A percentile compares a stretch with the other conserved stretches of the same genome.
These are phyloP conservation scores for Cyclotella choctawhatcheeana DNA, from an alignment of 108 stramenopile species.

Conservation along the genomic window DNA sequence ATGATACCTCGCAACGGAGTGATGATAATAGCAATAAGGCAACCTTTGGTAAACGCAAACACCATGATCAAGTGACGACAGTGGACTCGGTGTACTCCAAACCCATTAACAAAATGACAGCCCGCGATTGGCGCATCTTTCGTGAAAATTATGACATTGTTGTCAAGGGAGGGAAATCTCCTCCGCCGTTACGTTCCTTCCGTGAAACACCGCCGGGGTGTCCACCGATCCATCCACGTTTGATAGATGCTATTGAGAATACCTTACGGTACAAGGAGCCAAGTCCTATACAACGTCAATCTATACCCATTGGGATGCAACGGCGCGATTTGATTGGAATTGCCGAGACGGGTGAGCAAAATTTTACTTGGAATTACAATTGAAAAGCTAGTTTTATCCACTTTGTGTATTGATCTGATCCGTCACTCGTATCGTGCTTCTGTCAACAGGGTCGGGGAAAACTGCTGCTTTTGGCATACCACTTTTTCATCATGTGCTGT, in stretches of 20 bases:
- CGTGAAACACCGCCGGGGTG: conserved; percentile 63
- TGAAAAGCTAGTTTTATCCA: too few relatives aligned
- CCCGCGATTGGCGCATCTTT: conserved; percentile 98
- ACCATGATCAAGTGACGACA: conserved; percentile 22
- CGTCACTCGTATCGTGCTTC: too few relatives aligned
- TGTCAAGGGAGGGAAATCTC: conserved; percentile 91
- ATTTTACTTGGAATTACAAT: too few relatives aligned
- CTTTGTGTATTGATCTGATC: too few relatives aligned
- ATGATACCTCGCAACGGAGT: neutral
- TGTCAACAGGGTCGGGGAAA: conserved; percentile 95
- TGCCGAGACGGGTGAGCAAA: conserved; percentile 98
- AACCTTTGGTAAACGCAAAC: conserved; percentile 17
- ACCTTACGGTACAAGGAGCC: conserved; percentile 85
- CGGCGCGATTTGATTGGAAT: conserved; percentile 96
- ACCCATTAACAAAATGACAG: conserved; percentile 88
- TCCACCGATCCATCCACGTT: conserved; percentile 60
- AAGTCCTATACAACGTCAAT: conserved; percentile 93
- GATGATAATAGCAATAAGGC: neutral
- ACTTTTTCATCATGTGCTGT: conserved; percentile 82
- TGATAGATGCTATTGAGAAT: conserved; percentile 78
- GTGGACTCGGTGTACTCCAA: conserved; percentile 69
- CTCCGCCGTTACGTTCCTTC: conserved; percentile 88
- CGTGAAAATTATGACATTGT: conserved; percentile 97
- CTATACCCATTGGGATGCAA: conserved; percentile 95
- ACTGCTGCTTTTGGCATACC: conserved; percentile 95